Evolutionary conservation across 176 grass and related monocot genomes (phyloP).

Genomic region (Oryza glaberrima): DNA sequence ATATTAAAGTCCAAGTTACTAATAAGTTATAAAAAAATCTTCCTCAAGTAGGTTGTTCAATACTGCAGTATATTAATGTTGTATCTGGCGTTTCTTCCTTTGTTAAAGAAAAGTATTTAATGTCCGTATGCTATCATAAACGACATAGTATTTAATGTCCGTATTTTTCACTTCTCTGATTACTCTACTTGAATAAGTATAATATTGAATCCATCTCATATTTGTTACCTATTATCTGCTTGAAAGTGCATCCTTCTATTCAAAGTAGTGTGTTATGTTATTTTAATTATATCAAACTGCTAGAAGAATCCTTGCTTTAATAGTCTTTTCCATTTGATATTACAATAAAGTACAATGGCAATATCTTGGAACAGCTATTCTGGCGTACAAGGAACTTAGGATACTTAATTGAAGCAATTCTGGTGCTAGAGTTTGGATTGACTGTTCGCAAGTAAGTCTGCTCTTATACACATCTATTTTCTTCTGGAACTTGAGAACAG

Average conservation of each 20-base stretch:
- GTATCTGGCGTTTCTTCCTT: neutral
- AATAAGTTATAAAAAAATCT: neutral
- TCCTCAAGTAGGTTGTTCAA: neutral
- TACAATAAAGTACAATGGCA: slow-evolving; percentile 28
- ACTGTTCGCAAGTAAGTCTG: slow-evolving; percentile 73
- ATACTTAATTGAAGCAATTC: slow-evolving; percentile 93
- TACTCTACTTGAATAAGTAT: neutral
- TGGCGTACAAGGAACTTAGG: slow-evolving; percentile 89
- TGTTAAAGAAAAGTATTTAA: neutral
- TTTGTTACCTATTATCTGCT: neutral
- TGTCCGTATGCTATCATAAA: neutral
- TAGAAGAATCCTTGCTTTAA: slow-evolving; percentile 1
- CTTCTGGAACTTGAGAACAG: slow-evolving; percentile 17
- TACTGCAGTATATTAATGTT: slow-evolving; percentile 5
- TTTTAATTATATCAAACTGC: neutral
- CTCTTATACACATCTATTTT: slow-evolving; percentile 13
- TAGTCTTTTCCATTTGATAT: slow-evolving; percentile 14
- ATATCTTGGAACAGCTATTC: slow-evolving; percentile 75
- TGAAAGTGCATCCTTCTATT: slow-evolving; percentile 4
- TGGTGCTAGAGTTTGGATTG: slow-evolving; percentile 91
- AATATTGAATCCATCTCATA: neutral
- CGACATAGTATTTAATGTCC: slow-evolving; percentile 3
- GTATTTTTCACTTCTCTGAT: neutral
- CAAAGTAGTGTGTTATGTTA: neutral
- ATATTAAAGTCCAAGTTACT: neutral